Base-by-base conservation (phyloP, 805 yeast species). In the Metschnikowia gelsemii region DNA sequence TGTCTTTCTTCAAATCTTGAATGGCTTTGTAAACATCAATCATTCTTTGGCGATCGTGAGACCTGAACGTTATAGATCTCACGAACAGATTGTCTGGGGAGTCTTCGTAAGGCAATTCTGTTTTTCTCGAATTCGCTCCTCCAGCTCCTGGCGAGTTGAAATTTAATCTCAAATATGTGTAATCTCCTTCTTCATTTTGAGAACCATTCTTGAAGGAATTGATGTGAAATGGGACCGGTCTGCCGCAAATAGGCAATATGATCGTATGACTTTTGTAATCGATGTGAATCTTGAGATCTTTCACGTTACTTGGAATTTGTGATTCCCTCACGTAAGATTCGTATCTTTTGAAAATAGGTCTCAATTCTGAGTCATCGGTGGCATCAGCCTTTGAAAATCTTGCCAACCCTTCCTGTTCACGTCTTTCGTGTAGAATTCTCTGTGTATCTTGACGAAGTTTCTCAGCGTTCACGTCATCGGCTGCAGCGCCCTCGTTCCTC, bases 171-270 rank as follows among this genome's bases (percentile, higher is more conserved):
- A 91, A 62, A 58, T 87, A 90, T 1, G 96, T 89, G 62, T 78
- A 89, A 52, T 90, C 97, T 39, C 97, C 98, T 70, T 93, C 98
- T 58, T 93, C 99, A 50, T 84, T 87, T 58, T 89, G 90, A 8
- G 96, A 85, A 36, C 96, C 98, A 59, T 87, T 90, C 58, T 90
- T 91, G 68, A 86, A 90, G 3, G 97, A 74, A 62, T 88, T 88
- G 58, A 91, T 89, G 62, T 91, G 99, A 73, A 93, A 91, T 18
- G 99, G 99, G 38, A 93, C 98, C 1, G 98, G 97, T 57, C 98
- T 77, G 49, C 99, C 99, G 56, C 84, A 79, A 44, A 91, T 84
- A 38, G 99, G 99, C 45, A 91, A 69, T 46, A 91, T 79, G 42
- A 91, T 84, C 1, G 97, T 86, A 65, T 90, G 96, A 43, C 85